phyloP scores from a whole-genome alignment of 805 yeast species.

The Candida qinlingensis region DNA sequence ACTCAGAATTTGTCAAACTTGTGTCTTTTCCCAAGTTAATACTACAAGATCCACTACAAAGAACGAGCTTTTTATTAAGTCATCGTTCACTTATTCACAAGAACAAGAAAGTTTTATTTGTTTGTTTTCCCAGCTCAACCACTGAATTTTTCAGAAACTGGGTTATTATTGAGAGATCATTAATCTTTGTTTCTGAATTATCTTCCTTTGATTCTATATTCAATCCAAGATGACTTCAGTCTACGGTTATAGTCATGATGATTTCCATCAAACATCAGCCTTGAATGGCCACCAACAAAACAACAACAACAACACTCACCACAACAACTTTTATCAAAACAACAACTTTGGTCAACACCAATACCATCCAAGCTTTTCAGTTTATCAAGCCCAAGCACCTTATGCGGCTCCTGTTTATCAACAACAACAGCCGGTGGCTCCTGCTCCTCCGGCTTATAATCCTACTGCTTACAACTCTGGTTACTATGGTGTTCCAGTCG shows the following conservation, averaged over 20 bases:
- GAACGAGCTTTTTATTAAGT: constrained; percentile 40
- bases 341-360: constrained; percentile 1
- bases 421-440: constrained; percentile 8
- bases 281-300: constrained; percentile 3
- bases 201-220: neutral
- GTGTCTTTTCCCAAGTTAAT: neutral
- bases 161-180: too few species aligned
- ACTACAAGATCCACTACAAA: neutral
- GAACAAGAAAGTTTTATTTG: neutral
- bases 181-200: neutral
- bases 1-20: neutral
- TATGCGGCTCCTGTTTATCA: constrained; percentile 1
- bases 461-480: constrained; percentile 1
- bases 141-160: too few species aligned
- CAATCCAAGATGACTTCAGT: constrained; percentile 17
- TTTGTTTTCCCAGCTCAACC: neutral
- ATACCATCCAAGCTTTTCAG: neutral
- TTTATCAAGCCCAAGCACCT: constrained; percentile 1
- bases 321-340: neutral
- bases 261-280: constrained; percentile 5
- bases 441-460: constrained; percentile 11
- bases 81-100: constrained; percentile 26
- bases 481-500: constrained; percentile 4
- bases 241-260: constrained; percentile 17
- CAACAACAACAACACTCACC: neutral